phyloP scores from a whole-genome alignment of 164 flowering plant species.

The Taxillus chinensis region DNA sequence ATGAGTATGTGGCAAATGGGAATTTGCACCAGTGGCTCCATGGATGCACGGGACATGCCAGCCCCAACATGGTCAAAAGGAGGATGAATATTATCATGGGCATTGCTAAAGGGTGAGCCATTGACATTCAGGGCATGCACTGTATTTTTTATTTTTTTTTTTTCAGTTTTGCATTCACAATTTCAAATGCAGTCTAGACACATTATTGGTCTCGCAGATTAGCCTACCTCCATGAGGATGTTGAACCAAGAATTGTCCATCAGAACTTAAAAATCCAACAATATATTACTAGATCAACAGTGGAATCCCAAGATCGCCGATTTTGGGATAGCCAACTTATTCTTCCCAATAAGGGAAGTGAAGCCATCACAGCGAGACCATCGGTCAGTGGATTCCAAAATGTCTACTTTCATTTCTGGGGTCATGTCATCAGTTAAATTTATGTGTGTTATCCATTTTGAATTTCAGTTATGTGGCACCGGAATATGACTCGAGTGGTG shows the following conservation, averaged over 20 bases:
- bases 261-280: slow-evolving; percentile 34
- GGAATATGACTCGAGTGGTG: slow-evolving; percentile 6
- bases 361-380: slow-evolving; percentile 9
- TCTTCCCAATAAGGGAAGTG: slow-evolving; percentile 13
- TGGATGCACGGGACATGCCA: slow-evolving; percentile 11
- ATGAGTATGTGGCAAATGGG: slow-evolving; percentile 42
- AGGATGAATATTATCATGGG: slow-evolving; percentile 42
- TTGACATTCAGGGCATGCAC: background rate
- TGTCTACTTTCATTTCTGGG: too few relatives aligned
- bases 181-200: background rate
- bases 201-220: slow-evolving; percentile 23
- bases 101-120: slow-evolving; percentile 34
- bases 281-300: slow-evolving; percentile 35
- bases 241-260: slow-evolving; percentile 33
- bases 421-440: too few relatives aligned
- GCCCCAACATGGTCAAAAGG: slow-evolving; percentile 36
- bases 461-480: slow-evolving; percentile 14
- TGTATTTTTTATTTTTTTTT: background rate
- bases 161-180: background rate
- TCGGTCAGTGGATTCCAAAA: slow-evolving; percentile 17
- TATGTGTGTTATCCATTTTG: too few relatives aligned
- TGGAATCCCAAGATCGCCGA: slow-evolving; percentile 47
- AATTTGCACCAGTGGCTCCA: slow-evolving; percentile 48
- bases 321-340: slow-evolving; percentile 27
- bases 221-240: slow-evolving; percentile 50